Base-by-base conservation (phyloP, 257 asterid genomes). In the Petunia axillaris region DNA sequence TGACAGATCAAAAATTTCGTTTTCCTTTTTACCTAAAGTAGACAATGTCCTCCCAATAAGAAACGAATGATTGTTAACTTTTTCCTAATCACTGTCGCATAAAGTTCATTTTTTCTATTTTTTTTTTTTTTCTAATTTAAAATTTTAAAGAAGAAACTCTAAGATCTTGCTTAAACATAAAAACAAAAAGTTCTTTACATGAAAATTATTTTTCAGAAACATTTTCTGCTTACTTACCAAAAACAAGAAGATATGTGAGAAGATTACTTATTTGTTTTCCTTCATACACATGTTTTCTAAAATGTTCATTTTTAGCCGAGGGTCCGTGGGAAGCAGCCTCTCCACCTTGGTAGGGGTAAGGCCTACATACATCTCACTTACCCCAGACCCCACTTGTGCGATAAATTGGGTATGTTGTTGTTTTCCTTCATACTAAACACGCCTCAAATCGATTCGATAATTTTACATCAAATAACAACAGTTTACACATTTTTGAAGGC, bases 121-220 rank as follows among this genome's bases (percentile, higher is more conserved):
- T 15, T 65, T 65, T 64, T 15, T 65, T 44, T 68, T 68, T 25
- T 46, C 54, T 71, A 2, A 71, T 16, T 46, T 38, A 8, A 71
- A 71, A 35, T 25, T 70, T 48, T 71, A 71, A 44, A 8, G 58
- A 46, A 25, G 6, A 70, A 35, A 25, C 2, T 38, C 60, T 71
- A 48, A 48, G 77, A 25, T 70, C 60, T 71, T 35, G 77, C 44
- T 50, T 71, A 48, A 50, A 60, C 77, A 48, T 71, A 71, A 48
- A 71, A 71, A 43, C 25, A 25, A 52, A 11, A 10, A 25, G 44
- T 46, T 71, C 44, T 35, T 70, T 48, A 11, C 77, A 71, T 73
- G 77, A 35, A 50, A 73, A 50, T 50, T 35, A 11, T 10, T 50
- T 73, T 36, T 10, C 46, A 11, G 10, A 73, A 62, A 50, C 25